Evolutionary conservation across 1,284 basidiomycete species (phyloP).

Genomic region (Macrocybe sp.): DNA sequence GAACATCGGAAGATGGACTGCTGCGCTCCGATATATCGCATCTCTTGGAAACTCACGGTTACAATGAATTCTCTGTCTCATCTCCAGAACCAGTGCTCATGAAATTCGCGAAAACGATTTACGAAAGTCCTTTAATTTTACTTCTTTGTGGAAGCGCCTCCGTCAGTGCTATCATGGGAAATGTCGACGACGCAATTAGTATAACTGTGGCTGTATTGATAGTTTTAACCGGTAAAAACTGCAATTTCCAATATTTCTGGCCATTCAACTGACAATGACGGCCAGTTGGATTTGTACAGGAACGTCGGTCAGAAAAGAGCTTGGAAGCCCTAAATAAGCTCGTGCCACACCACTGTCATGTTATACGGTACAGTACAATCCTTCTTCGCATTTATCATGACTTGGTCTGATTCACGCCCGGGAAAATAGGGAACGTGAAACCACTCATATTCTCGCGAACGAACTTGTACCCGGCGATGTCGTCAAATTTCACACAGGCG

Average conservation of each 20-base stretch:
- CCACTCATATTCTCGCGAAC: constrained; percentile 83
- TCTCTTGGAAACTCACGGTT: constrained; percentile 72
- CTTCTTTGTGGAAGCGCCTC: constrained; percentile 84
- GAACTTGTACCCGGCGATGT: constrained; percentile 95
- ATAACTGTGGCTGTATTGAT: constrained; percentile 93
- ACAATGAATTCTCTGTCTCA: constrained; percentile 93
- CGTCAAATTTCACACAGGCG: constrained; percentile 87
- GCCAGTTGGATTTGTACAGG: constrained; percentile 94
- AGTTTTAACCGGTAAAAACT: constrained; percentile 77
- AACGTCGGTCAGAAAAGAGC: constrained; percentile 91
- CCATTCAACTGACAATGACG: neutral
- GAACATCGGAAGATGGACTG: constrained; percentile 65
- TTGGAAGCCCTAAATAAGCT: constrained; percentile 94
- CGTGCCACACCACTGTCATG: constrained; percentile 93
- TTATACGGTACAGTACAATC: constrained; percentile 58
- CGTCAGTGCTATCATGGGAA: constrained; percentile 88
- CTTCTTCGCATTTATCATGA: constrained; percentile 1
- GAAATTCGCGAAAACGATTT: constrained; percentile 92
- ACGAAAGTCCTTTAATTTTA: constrained; percentile 90
- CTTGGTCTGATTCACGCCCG: constrained; percentile 1
- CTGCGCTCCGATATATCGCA: constrained; percentile 56
- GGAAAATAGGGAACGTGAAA: constrained; percentile 56
- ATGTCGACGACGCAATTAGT: constrained; percentile 90
- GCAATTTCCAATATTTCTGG: neutral
- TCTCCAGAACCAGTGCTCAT: constrained; percentile 74